Percentiles rank a stretch among this genome's conserved stretches.
phyloP scores from a whole-genome alignment of 495 filamentous ascomycete genomes.

The Cercophora scortea region DNA sequence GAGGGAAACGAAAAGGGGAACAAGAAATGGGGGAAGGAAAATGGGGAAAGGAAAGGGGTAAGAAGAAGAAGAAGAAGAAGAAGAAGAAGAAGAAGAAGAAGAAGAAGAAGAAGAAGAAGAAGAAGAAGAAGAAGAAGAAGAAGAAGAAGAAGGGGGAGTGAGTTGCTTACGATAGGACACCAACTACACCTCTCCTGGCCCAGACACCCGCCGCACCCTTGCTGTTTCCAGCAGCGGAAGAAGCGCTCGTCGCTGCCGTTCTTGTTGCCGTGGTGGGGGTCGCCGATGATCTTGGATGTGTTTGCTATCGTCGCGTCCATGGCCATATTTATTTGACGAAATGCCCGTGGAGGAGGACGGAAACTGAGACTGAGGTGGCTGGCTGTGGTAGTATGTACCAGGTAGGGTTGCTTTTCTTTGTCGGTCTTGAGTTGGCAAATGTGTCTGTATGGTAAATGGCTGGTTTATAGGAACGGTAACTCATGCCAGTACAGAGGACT shows the following conservation, averaged over 20 bases:
- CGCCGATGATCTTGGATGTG: not conserved
- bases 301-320: not conserved
- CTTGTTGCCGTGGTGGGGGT: not conserved
- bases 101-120: no score
- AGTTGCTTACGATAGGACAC: conserved; percentile 46
- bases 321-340: not conserved
- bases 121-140: not conserved
- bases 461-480: no score
- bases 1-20: not conserved
- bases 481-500: no score
- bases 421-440: no score
- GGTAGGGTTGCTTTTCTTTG: no score
- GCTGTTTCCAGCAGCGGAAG: conserved; percentile 38
- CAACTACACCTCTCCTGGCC: conserved; percentile 33
- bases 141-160: not conserved
- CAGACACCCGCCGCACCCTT: conserved; percentile 38
- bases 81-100: no score
- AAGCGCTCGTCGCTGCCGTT: conserved; percentile 22
- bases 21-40: no score
- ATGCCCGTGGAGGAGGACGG: not conserved
- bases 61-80: no score
- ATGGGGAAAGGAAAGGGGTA: no score
- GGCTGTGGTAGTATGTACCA: no score
- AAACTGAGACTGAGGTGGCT: no score
- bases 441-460: no score